phyloP scores from a whole-genome alignment of 371 early-diverging fungal species.

The Mortierella sp. region DNA sequence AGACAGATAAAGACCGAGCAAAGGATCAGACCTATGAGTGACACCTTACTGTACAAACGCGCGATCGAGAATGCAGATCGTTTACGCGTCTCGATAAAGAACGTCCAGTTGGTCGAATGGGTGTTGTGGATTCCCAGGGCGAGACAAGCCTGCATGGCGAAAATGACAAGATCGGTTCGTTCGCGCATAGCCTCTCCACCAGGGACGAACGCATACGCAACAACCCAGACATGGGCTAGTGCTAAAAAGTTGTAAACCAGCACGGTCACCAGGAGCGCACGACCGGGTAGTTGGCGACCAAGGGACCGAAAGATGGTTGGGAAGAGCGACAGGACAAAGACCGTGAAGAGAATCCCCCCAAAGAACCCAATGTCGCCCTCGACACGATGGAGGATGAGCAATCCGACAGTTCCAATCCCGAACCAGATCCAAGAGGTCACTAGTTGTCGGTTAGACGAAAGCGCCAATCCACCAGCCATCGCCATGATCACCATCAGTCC shows the following conservation, averaged over 20 bases:
- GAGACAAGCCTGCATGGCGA: constrained; percentile 63
- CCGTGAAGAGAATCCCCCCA: constrained; percentile 75
- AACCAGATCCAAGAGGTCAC: constrained; percentile 72
- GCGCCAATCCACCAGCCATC: constrained; percentile 66
- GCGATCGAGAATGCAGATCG: constrained; percentile 26
- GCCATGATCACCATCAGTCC: constrained; percentile 75
- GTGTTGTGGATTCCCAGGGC: constrained; percentile 67
- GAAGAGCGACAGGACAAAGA: constrained; percentile 71
- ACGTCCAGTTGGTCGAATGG: constrained; percentile 14
- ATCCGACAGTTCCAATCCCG: constrained; percentile 62
- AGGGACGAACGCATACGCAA: constrained; percentile 89
- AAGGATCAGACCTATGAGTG: constrained; percentile 18
- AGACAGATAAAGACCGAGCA: constrained; percentile 23
- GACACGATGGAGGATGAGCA: constrained; percentile 66
- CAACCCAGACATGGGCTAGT: constrained; percentile 83
- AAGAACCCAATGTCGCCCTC: constrained; percentile 77
- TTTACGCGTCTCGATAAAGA: constrained; percentile 16
- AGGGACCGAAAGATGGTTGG: constrained; percentile 73
- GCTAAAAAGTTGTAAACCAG: constrained; percentile 78
- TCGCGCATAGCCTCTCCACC: constrained; percentile 83
- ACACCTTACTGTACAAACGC: constrained; percentile 19
- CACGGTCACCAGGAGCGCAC: constrained; percentile 71
- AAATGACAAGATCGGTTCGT: constrained; percentile 77
- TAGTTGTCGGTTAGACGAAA: constrained; percentile 68
- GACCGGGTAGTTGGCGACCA: constrained; percentile 73